Percentiles rank a stretch among this genome's conserved stretches.
Evolutionary conservation across 805 yeast genomes (phyloP).

Genomic region (Phaffomyces antillensis): DNA sequence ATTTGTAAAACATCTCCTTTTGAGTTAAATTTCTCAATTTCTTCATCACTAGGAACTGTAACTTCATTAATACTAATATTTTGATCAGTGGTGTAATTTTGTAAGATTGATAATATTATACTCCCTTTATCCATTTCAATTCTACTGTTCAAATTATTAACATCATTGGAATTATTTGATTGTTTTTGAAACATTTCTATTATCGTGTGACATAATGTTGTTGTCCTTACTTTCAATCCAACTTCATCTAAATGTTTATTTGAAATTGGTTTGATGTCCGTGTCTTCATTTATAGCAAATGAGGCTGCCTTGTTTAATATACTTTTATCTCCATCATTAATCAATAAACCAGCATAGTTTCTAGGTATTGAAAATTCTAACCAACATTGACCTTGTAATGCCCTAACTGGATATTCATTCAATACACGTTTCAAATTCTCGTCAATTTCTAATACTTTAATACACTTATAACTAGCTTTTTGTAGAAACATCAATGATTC

Average conservation of each 20-base stretch:
- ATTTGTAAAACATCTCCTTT: slow-evolving; percentile 22
- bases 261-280: not conserved
- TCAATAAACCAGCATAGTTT: slow-evolving; percentile 13
- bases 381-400: slow-evolving; percentile 20
- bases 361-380: slow-evolving; percentile 13
- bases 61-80: not conserved
- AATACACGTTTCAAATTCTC: slow-evolving; percentile 13
- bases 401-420: slow-evolving; percentile 23
- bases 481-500: slow-evolving; percentile 37
- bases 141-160: not conserved
- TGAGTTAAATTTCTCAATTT: slow-evolving; percentile 10
- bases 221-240: slow-evolving; percentile 14
- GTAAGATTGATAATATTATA: not conserved
- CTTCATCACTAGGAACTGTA: slow-evolving; percentile 9
- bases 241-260: slow-evolving; percentile 7
- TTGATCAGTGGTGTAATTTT: not conserved
- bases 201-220: slow-evolving; percentile 14
- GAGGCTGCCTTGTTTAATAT: slow-evolving; percentile 7
- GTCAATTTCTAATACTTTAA: slow-evolving; percentile 20
- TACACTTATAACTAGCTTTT: slow-evolving; percentile 30
- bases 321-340: slow-evolving; percentile 4
- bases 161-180: too few relatives aligned
- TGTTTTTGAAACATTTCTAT: slow-evolving; percentile 10
- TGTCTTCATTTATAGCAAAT: not conserved
- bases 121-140: slow-evolving; percentile 3